Percentiles rank a stretch among this genome's conserved stretches.
These are phyloP conservation scores for Fusarium compactum DNA, from an alignment of 2,329 filamentous ascomycete species.

Conservation along the genomic window DNA sequence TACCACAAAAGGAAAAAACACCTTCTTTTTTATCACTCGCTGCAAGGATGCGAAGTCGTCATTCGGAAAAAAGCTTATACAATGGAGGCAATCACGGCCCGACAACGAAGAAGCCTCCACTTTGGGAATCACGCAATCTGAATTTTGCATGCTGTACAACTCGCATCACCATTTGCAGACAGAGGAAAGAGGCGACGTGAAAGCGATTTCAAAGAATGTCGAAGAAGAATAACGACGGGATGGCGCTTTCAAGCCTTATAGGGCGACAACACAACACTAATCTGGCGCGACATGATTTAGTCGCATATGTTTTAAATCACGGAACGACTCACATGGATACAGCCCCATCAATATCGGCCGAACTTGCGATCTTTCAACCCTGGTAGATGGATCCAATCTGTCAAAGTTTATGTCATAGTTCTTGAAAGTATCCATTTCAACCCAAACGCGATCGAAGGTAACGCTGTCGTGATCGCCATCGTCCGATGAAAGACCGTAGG, in stretches of 20 bases:
- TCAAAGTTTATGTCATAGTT: not conserved
- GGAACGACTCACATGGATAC: not conserved
- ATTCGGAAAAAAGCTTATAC: slow-evolving; percentile 28
- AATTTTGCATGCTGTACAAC: slow-evolving; percentile 11
- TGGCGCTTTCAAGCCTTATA: not conserved
- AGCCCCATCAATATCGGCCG: not conserved
- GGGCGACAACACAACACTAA: not conserved
- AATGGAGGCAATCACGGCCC: slow-evolving; percentile 19
- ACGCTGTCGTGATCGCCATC: not conserved
- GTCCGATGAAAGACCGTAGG: not conserved
- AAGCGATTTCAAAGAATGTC: not conserved
- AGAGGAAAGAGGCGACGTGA: no score
- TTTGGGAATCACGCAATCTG: slow-evolving; percentile 31
- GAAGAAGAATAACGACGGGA: not conserved
- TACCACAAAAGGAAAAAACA: not conserved
- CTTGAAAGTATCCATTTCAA: not conserved
- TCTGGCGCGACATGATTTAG: not conserved
- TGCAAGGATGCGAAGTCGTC: slow-evolving; percentile 21
- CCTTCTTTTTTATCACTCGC: not conserved
- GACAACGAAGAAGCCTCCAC: slow-evolving; percentile 9
- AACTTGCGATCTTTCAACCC: not conserved
- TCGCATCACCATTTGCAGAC: not conserved
- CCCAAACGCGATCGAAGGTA: not conserved
- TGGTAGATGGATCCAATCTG: not conserved
- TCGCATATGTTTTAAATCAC: not conserved